Base-by-base conservation (phyloP, 108 stramenopile species). In the Nitzschia sp. region DNA sequence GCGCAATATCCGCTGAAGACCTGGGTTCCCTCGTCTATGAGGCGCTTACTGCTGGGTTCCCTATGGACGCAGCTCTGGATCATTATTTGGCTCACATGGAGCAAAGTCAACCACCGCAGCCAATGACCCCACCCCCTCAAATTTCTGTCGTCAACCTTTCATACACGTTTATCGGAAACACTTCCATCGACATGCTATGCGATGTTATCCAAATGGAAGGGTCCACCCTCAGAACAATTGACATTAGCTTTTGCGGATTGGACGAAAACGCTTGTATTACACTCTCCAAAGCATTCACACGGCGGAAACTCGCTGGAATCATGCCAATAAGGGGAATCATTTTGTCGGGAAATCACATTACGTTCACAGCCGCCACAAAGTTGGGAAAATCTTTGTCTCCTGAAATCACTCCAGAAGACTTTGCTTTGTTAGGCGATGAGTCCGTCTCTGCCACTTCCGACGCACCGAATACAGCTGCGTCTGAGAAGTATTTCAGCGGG, bases 81-180 rank as follows among this genome's bases (percentile, higher is more conserved):
- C 75, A 65, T 53, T 82, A 41, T 41, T 14, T 70, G 64, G 39
- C 68, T 29, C 53, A 54, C 51, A 67, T 42, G 38, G 22, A 48
- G 48, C 22, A 25, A 8, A 34, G 15, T 24, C 53, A 53, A 10
- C 14, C n/a, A 17, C 46, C 46, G 3, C 25, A 14, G 9, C 38
- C 55, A 41, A 20, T 69, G 12, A n/a, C 24, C 17, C 12, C 25
- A 52, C 21, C 57, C 24, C 83, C 83, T 6, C 87, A 85, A 10
- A 81, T 93, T 19, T 73, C 89, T 2, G 87, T 86, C 3, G 69
- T 93, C 26, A 90, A 89, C 64, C 63, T 93, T 1, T 93, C 92
- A 8, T 90, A 80, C 60, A 88, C 92, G 7, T 78, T 88, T 41
- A 83, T 93, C 59, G 92, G 92, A 17, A 83, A 89, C 57, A 34